phyloP scores from a whole-genome alignment of 306 rosid genomes.

The Cicer bijugum region DNA sequence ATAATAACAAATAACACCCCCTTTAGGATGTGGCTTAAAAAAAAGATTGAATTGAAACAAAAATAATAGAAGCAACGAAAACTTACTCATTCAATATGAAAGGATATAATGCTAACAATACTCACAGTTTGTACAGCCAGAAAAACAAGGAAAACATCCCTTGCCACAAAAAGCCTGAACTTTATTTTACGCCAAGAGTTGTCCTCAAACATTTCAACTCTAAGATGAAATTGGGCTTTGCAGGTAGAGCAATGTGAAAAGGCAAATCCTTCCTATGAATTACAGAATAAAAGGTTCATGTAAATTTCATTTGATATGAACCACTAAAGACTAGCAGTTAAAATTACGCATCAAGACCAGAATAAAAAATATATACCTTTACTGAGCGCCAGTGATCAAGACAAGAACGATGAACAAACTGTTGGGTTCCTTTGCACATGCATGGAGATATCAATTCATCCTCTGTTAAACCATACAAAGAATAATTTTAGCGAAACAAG shows the following conservation, averaged over 20 bases:
- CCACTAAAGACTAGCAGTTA: conserved; percentile 30
- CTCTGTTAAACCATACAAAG: conserved; percentile 56
- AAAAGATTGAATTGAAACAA: conserved; percentile 16
- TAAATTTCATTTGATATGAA: conserved; percentile 37
- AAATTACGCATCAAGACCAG: conserved; percentile 37
- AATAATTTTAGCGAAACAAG: conserved; percentile 35
- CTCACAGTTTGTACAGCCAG: conserved; percentile 97
- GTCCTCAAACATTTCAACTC: conserved; percentile 79
- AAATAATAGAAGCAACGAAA: conserved; percentile 33
- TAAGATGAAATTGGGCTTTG: conserved; percentile 95
- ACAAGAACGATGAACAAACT: conserved; percentile 95
- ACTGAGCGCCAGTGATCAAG: conserved; percentile 99
- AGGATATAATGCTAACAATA: conserved; percentile 27
- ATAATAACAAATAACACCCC: neutral
- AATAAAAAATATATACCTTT: conserved; percentile 57
- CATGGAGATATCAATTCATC: conserved; percentile 97
- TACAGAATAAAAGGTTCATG: conserved; percentile 22
- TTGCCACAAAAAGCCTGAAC: conserved; percentile 91
- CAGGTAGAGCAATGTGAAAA: conserved; percentile 99
- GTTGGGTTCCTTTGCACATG: conserved; percentile 99
- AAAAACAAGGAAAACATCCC: conserved; percentile 96
- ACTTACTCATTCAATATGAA: conserved; percentile 1
- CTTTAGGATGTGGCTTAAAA: conserved; percentile 19
- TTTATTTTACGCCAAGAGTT: conserved; percentile 86
- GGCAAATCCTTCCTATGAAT: conserved; percentile 91